Evolutionary conservation across 768 basidiomycete genomes (phyloP), one percentile per base, ranked within the genome.

Genomic region (Serendipita sp.): DNA sequence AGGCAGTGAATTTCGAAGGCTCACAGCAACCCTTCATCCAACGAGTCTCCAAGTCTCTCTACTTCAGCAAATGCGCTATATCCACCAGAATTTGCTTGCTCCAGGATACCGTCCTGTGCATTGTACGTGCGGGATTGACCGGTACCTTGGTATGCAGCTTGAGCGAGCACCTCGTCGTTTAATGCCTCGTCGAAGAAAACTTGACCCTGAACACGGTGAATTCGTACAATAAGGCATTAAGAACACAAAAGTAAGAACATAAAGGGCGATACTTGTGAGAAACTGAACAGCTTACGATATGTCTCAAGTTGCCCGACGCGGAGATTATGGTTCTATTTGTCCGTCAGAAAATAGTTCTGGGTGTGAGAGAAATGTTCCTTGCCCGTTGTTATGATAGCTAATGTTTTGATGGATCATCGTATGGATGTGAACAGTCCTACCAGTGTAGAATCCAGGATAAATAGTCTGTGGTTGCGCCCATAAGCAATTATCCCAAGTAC

Each of bases 101-200:
- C 65, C 23, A 75, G 68, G 63, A 74, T 74, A 16, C 64, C 44
- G 64, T 76, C 76, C 2, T 74, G 69, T 18, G 44, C 66, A 66
- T 76, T 75, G 62, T 68, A 48, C 2, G 72, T 72, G 34, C 74
- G 67, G 2, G 62, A 64, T 28, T 74, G 68, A 2, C 63, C 73
- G 65, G 70, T 74, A 62, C 64, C 65, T 52, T 63, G 70, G 67
- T 76, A 76, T 23, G 72, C 69, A 10, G 66, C 45, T 3, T 68
- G 69, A 8, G 68, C 68, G 64, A 69, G 69, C 35, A 76, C 72
- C 36, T 67, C 62, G 46, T 71, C 68, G 63, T 72, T 74, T 70
- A 73, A 71, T 2, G 65, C 66, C 63, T 77, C 76, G 7, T 73
- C 72, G 70, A 77, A 78, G 72, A 76, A 78, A 13, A 77, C 66